phyloP scores from a whole-genome alignment of 2,329 filamentous ascomycete genomes.

The Verticillium alfalfae region DNA sequence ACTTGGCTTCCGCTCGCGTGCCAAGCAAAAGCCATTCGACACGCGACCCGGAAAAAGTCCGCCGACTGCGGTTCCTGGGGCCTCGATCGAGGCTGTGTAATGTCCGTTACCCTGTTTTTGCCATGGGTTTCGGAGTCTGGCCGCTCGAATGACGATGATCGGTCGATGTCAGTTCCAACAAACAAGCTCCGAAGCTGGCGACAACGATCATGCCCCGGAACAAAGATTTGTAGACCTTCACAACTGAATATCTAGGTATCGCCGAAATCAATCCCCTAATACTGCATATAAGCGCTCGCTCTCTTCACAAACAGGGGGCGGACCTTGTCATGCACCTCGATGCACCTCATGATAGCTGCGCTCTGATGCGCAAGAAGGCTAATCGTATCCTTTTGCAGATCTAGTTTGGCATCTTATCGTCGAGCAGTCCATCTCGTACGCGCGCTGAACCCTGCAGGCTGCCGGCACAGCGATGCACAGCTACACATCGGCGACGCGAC shows the following conservation, averaged over 20 bases:
- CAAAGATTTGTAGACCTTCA: no score
- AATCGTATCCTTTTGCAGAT: constrained; percentile 19
- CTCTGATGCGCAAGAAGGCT: background rate
- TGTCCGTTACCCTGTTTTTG: background rate
- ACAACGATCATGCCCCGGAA: background rate
- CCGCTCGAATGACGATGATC: background rate
- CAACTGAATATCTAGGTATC: no score
- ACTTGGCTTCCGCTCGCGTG: background rate
- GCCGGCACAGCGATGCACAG: constrained; percentile 17
- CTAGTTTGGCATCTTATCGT: constrained; percentile 18
- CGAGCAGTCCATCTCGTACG: constrained; percentile 16
- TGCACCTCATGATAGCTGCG: no score
- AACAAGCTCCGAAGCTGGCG: background rate
- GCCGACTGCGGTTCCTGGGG: background rate
- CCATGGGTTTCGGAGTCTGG: background rate
- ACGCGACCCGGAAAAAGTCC: no score
- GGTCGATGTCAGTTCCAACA: background rate
- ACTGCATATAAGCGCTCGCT: no score
- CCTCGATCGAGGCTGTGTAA: background rate
- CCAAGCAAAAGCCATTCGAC: background rate
- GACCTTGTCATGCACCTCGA: no score
- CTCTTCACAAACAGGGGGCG: no score
- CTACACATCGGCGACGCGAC: constrained; percentile 20
- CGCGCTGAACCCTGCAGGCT: constrained; percentile 14
- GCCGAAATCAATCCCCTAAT: no score